phyloP scores from a whole-genome alignment of 108 stramenopile species.

The Nitzschia sp. region DNA sequence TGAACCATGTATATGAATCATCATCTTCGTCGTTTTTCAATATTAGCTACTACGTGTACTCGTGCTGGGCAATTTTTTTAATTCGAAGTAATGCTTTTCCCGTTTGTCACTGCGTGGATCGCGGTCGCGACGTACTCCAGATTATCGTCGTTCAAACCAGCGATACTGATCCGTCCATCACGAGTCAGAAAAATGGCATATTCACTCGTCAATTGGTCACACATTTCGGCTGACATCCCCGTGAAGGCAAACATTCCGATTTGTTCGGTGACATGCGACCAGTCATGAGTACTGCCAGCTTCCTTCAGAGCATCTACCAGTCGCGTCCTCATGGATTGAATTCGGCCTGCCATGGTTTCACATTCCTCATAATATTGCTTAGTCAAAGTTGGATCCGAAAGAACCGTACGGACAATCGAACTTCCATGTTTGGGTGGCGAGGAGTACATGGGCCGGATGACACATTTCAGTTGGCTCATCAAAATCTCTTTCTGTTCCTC shows the following conservation, averaged over 20 bases:
- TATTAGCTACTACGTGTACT: no score
- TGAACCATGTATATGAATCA: no score
- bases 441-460: conserved; percentile 97
- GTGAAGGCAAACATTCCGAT: conserved; percentile 99
- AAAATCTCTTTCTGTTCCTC: conserved; percentile 83
- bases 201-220: conserved; percentile 79
- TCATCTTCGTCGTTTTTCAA: no score
- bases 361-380: conserved; percentile 89
- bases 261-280: conserved; percentile 95
- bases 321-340: conserved; percentile 78
- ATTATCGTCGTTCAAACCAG: conserved; percentile 94
- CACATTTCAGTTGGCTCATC: conserved; percentile 88
- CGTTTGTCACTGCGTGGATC: conserved; percentile 91
- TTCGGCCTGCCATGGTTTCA: conserved; percentile 92
- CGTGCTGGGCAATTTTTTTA: no score
- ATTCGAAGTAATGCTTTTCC: conserved; percentile 69
- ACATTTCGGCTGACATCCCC: conserved; percentile 93
- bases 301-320: conserved; percentile 80
- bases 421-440: conserved; percentile 95
- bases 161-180: conserved; percentile 98
- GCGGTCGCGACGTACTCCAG: conserved; percentile 92
- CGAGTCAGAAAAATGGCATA: conserved; percentile 93
- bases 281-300: conserved; percentile 83
- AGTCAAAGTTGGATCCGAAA: conserved; percentile 76
- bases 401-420: conserved; percentile 90